phyloP scores from a whole-genome alignment of 768 basidiomycete genomes.

The Fistulinella prunicolor region DNA sequence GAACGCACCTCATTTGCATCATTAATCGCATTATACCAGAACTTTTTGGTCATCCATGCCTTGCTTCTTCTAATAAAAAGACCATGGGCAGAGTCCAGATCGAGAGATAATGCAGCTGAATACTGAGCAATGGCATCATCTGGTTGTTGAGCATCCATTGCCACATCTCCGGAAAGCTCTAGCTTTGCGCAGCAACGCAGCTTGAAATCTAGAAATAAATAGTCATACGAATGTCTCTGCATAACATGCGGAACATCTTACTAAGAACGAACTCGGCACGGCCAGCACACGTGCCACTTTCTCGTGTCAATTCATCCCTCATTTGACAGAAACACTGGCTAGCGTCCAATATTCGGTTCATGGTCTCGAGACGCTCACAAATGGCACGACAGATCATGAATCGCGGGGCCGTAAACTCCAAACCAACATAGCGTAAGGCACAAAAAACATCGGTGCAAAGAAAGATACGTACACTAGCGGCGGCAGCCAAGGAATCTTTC shows the following conservation, averaged over 20 bases:
- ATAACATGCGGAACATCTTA: not conserved
- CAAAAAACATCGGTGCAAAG: not conserved
- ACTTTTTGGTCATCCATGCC: not conserved
- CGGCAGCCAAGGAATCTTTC: not conserved
- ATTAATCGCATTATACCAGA: not conserved
- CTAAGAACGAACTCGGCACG: too few relatives aligned
- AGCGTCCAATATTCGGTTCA: not conserved
- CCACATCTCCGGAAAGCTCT: not conserved
- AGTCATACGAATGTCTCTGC: too few relatives aligned
- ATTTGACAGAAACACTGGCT: not conserved
- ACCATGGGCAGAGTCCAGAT: not conserved
- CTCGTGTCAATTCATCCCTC: not conserved
- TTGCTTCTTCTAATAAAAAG: not conserved
- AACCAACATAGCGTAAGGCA: not conserved
- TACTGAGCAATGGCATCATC: not conserved
- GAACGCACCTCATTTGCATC: not conserved
- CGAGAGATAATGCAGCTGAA: not conserved
- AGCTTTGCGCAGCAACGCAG: not conserved
- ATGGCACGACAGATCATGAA: not conserved
- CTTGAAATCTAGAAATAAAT: not conserved
- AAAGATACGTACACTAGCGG: not conserved
- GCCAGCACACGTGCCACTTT: not conserved
- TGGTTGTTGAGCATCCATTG: not conserved
- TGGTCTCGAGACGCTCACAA: not conserved
- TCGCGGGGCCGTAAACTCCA: not conserved